Percentiles rank a stretch among this genome's conserved stretches.
Evolutionary conservation across 176 grass and related monocot species (phyloP).

Genomic region (Aegilops sharonensis): DNA sequence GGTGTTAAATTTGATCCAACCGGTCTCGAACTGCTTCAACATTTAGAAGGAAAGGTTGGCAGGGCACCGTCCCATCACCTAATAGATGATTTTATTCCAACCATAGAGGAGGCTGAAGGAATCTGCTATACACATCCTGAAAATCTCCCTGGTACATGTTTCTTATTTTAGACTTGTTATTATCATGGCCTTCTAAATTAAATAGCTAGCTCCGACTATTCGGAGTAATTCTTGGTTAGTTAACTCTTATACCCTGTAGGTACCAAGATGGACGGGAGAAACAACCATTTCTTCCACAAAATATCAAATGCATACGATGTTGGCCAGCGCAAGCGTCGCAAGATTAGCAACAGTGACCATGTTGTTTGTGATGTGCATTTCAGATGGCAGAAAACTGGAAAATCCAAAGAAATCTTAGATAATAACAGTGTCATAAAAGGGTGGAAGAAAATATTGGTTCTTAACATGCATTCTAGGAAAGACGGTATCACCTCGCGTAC

Average conservation of each 20-base stretch:
- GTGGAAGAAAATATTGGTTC: constrained; percentile 90
- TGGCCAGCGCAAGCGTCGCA: constrained; percentile 58
- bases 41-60: constrained; percentile 63
- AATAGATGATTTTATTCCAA: constrained; percentile 75
- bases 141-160: constrained; percentile 75
- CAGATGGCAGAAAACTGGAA: constrained; percentile 86
- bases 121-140: constrained; percentile 91
- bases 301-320: constrained; percentile 66
- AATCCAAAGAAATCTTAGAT: constrained; percentile 39
- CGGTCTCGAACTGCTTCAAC: constrained; percentile 54
- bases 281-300: constrained; percentile 69
- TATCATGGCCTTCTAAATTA: background rate
- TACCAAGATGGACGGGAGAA: constrained; percentile 66
- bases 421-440: constrained; percentile 54
- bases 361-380: background rate
- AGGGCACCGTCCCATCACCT: constrained; percentile 20
- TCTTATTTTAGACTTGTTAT: background rate
- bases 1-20: constrained; percentile 82
- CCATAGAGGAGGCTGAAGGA: constrained; percentile 48
- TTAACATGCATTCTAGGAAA: constrained; percentile 41
- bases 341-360: constrained; percentile 20
- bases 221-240: background rate
- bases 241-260: constrained; percentile 33
- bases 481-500: background rate
- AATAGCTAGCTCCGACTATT: background rate